These are phyloP conservation scores for Komagataella ulmi DNA, from an alignment of 805 yeast species.

Conservation along the genomic window DNA sequence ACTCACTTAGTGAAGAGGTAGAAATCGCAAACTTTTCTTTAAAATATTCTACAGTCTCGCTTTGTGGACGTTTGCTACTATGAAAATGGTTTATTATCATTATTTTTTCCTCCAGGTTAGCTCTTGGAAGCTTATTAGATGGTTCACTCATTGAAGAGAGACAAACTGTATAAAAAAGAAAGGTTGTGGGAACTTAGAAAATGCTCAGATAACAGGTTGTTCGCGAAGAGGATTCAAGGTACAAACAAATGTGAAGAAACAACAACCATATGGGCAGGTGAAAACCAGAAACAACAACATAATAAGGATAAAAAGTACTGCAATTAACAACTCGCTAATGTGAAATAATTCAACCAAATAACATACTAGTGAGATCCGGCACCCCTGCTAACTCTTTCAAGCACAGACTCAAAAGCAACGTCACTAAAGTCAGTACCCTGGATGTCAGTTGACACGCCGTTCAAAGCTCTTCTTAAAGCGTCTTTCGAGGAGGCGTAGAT, in stretches of 20 bases:
- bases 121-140: slow-evolving; percentile 25
- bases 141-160: not conserved
- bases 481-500: slow-evolving; percentile 97
- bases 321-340: not conserved
- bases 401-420: slow-evolving; percentile 87
- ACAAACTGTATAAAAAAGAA: not conserved
- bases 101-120: slow-evolving; percentile 46
- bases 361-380: slow-evolving; percentile 41
- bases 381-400: slow-evolving; percentile 80
- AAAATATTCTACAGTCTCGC: slow-evolving; percentile 41
- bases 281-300: not conserved
- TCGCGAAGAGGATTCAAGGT: not conserved
- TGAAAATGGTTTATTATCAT: slow-evolving; percentile 40
- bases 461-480: slow-evolving; percentile 92
- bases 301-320: not conserved
- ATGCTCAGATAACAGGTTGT: not conserved
- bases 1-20: slow-evolving; percentile 47
- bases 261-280: not conserved
- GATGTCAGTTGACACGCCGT: slow-evolving; percentile 86
- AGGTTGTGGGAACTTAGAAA: not conserved
- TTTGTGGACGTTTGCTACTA: slow-evolving; percentile 34
- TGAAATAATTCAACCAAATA: not conserved
- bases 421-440: slow-evolving; percentile 98
- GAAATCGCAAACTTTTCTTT: slow-evolving; percentile 37
- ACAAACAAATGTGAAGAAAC: not conserved